Conservation (phyloP, 768 basidiomycete genomes). For the Leccinum uliginosum region DNA sequence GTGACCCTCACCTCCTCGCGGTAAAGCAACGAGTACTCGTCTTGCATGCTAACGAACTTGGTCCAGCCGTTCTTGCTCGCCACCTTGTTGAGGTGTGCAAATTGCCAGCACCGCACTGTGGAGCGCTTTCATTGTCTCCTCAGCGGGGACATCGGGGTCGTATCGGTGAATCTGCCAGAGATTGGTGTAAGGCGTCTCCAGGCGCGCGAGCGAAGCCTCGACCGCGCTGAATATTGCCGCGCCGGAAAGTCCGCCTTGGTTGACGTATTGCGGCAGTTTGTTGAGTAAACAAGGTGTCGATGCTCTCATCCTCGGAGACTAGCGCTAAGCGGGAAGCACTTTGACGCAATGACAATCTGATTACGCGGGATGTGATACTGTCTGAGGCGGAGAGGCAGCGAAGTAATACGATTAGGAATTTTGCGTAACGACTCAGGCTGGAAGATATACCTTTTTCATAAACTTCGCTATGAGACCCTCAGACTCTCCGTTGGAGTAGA, state of each 20-base stretch:
- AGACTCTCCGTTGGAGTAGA: background rate
- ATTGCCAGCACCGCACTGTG: background rate
- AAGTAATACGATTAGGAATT: background rate
- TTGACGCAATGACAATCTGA: background rate
- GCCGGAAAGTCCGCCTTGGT: background rate
- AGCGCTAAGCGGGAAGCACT: background rate
- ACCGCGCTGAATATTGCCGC: background rate
- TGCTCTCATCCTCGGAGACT: background rate
- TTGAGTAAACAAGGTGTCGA: background rate
- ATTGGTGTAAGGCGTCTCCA: background rate
- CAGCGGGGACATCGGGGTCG: background rate
- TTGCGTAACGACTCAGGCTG: background rate
- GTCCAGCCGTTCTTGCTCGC: background rate
- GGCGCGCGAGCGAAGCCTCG: background rate
- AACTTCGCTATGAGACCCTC: background rate
- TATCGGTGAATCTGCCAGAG: background rate
- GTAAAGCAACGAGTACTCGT: background rate
- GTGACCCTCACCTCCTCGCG: background rate
- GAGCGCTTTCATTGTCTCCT: background rate
- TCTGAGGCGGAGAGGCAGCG: background rate
- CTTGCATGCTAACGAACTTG: background rate
- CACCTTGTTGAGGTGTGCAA: background rate
- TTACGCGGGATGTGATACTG: background rate
- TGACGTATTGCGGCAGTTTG: background rate
- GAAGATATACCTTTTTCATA: background rate